Base-by-base conservation (phyloP, 108 stramenopile species). In the Cyclotella choctawhatcheeana region DNA sequence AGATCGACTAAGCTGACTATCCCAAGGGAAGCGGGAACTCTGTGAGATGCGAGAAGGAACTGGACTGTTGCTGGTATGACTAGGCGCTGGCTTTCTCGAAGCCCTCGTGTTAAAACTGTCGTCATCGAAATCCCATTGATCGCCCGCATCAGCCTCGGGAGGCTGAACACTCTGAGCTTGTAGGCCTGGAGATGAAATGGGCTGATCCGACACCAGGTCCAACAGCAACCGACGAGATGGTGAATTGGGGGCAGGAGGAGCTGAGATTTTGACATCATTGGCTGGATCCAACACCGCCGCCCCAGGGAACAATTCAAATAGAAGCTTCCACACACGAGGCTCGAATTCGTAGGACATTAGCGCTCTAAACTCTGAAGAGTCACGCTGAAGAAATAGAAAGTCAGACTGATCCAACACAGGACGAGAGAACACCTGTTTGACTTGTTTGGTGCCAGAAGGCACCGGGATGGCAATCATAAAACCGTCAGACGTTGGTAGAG, bases 221-320 rank as follows among this genome's bases (percentile, higher is more conserved):
- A 14, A 18, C 48, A n/a, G 12, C 17, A 50, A 10, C 18, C 17
- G n/a, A 18, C 17, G 18, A 4, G 12, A 4, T 4, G 48, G 17
- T n/a, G 48, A n/a, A n/a, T 10, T n/a, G 18, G 48, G n/a, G 17
- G 18, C 4, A 50, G 48, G 18, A 18, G 17, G 4, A 50, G 12
- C 37, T 40, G 48, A n/a, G 13, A 17, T 50, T 50, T 50, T 10
- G 18, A 50, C 48, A 4, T 4, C 18, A 50, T 10, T n/a, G 18
- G 12, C 18, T 4, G 48, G 48, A 50, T 50, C 48, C 48, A 50
- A 50, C 12, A 10, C 12, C n/a, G 48, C 6, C 18, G 48, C 48
- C 12, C 53, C 53, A 5, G 53, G 53, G 26, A 54, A 54, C 53
- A 54, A 54, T 26, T 54, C 53, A 5, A 54, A 54, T 16, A 54